A percentile compares a stretch with the other conserved stretches of the same genome.
phyloP scores from a whole-genome alignment of 768 basidiomycete genomes.

The Astraeus odoratus region DNA sequence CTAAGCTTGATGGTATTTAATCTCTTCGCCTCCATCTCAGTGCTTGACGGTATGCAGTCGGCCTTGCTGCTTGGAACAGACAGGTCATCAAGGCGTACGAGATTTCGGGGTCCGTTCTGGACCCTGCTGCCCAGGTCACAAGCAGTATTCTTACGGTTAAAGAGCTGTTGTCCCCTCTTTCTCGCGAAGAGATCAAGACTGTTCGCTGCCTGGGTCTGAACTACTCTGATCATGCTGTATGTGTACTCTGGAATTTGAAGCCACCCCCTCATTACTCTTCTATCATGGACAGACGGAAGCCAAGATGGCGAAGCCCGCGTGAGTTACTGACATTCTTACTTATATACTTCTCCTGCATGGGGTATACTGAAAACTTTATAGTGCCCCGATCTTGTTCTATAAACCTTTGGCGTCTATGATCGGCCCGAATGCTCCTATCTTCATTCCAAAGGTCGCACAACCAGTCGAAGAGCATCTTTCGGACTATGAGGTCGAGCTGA shows the following conservation, averaged over 20 bases:
- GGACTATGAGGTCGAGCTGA: conserved; percentile 79
- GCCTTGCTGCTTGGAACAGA: conserved; percentile 46
- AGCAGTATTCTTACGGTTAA: conserved; percentile 61
- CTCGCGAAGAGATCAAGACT: conserved; percentile 56
- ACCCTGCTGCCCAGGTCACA: conserved; percentile 59
- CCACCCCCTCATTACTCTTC: neutral
- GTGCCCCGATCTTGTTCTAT: conserved; percentile 72
- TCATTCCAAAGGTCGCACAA: conserved; percentile 61
- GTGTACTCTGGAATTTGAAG: conserved; percentile 14
- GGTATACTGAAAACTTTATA: conserved; percentile 15
- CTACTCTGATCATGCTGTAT: conserved; percentile 77
- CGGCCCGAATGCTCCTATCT: conserved; percentile 59
- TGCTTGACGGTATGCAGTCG: conserved; percentile 38
- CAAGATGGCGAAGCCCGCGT: conserved; percentile 59
- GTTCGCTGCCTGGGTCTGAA: conserved; percentile 78
- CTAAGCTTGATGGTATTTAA: conserved; percentile 50
- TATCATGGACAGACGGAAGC: conserved; percentile 49
- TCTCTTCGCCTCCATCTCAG: neutral
- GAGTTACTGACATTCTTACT: conserved; percentile 16
- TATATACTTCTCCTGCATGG: neutral
- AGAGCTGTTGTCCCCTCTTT: conserved; percentile 61
- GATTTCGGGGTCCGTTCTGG: conserved; percentile 63
- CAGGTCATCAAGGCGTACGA: conserved; percentile 61
- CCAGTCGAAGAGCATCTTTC: conserved; percentile 65
- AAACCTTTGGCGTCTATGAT: conserved; percentile 68